Percentiles rank a stretch among this genome's conserved stretches.
phyloP scores from a whole-genome alignment of 306 rosid genomes.

The Ziziphus jujuba region DNA sequence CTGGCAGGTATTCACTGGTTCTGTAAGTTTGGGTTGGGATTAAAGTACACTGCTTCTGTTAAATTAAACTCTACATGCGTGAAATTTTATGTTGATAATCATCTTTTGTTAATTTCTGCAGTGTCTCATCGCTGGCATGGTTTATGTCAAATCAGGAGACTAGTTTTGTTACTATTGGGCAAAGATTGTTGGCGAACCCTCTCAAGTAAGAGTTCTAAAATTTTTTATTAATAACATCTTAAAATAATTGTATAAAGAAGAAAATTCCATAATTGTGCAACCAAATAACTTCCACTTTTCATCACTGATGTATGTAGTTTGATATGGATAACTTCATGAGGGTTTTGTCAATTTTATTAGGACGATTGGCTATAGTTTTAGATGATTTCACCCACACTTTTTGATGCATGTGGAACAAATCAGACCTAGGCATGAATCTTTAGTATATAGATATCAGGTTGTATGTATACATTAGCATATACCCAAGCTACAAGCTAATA shows the following conservation, averaged over 20 bases:
- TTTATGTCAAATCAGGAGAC: slow-evolving; percentile 96
- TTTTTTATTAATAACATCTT: not conserved
- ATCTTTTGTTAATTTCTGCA: slow-evolving; percentile 40
- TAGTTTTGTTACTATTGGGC: slow-evolving; percentile 96
- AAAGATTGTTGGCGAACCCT: slow-evolving; percentile 91
- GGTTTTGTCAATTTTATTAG: no score
- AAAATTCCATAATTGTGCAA: not conserved
- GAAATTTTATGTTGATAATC: slow-evolving; percentile 13
- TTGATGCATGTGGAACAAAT: no score
- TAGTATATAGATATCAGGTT: no score
- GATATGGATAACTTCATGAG: not conserved
- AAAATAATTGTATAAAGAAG: not conserved
- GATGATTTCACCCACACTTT: no score
- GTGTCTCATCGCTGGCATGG: slow-evolving; percentile 99
- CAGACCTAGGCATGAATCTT: no score
- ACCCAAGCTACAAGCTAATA: no score
- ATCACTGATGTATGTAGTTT: not conserved
- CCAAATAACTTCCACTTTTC: not conserved
- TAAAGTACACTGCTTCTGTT: slow-evolving; percentile 18
- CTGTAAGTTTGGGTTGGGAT: slow-evolving; percentile 27
- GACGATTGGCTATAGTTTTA: no score
- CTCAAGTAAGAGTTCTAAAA: slow-evolving; percentile 51
- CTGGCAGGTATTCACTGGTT: slow-evolving; percentile 71
- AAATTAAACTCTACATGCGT: slow-evolving; percentile 8
- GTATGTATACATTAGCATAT: no score